Evolutionary conservation across 345 rosid species (phyloP), one percentile per base, ranked within the genome.

Genomic region (Moringa oleifera): DNA sequence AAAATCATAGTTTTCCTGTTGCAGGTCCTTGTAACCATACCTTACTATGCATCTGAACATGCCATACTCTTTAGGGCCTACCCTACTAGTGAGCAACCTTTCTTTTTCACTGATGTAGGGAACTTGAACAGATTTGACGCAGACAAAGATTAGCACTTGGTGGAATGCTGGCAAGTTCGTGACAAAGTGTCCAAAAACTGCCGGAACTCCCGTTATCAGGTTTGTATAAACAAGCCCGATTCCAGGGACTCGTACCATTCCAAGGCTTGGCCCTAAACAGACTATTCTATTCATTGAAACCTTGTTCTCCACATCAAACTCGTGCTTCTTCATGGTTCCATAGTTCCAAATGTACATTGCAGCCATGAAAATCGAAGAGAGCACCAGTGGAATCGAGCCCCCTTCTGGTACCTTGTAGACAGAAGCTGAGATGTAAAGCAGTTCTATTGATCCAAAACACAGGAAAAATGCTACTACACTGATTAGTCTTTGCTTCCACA

Each of bases 41-140:
- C 93, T 84, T 61, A 89, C 79, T 61, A 87, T 85, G 75, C 96
- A 85, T 63, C 96, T 85, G 64, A 89, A 89, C 86, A 92, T 82
- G 59, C 87, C 72, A 67, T 81, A 84, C 64, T 87, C 88, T 70
- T 85, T 87, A 10, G 95, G 85, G 0, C 93, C 95, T 0, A 85
- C 82, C 69, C 95, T 70, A 33, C 83, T 80, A 47, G 87, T 75
- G 56, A 89, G 84, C 64, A 87, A 69, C 69, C 96, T 61, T 50
- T 92, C 93, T 22, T 82, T 71, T 51, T 83, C 79, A 5, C 82
- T 69, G 18, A 92, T 67, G 54, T 72, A 72, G 6, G 96, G 98
- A 50, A 89, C 89, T 24, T 87, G 98, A 69, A 92, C 84, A 25
- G 89, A 79, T 61, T 92, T 92, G 28, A 82, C 78, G 17, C 93